Conservation (phyloP, 2,329 filamentous ascomycete genomes). For the Atkinsonella hypoxylon region DNA sequence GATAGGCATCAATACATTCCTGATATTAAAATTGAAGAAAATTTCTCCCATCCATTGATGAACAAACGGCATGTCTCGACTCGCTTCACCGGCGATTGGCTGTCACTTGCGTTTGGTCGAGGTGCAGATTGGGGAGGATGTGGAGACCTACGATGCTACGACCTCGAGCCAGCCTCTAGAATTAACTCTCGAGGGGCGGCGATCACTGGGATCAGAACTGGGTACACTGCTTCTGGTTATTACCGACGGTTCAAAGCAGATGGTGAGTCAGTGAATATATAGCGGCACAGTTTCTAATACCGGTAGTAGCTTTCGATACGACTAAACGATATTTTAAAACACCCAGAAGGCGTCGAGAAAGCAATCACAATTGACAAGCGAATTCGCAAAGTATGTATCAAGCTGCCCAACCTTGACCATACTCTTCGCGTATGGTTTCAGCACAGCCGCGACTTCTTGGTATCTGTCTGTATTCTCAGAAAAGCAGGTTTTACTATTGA, state of each 20-base stretch:
- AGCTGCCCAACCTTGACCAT: slow-evolving; percentile 14
- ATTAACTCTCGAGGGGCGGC: slow-evolving; percentile 5
- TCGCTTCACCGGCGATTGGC: slow-evolving; percentile 6
- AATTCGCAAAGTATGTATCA: slow-evolving; percentile 14
- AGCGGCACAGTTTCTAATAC: slow-evolving; percentile 1
- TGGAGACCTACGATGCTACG: slow-evolving; percentile 3
- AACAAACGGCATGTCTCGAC: slow-evolving; percentile 1
- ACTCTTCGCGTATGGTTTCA: slow-evolving; percentile 17
- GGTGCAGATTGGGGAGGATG: slow-evolving; percentile 2
- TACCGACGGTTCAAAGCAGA: not conserved
- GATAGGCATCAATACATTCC: no score
- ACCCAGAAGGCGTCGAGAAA: not conserved
- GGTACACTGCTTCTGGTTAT: slow-evolving; percentile 4
- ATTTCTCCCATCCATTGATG: not conserved
- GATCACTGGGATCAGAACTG: slow-evolving; percentile 2
- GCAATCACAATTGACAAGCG: slow-evolving; percentile 12
- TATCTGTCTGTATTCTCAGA: slow-evolving; percentile 20
- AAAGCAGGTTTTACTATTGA: slow-evolving; percentile 18
- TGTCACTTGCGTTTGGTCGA: slow-evolving; percentile 5
- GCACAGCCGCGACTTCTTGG: slow-evolving; percentile 20
- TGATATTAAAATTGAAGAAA: no score
- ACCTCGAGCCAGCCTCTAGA: slow-evolving; percentile 3
- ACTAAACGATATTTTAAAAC: slow-evolving; percentile 5
- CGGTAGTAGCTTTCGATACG: slow-evolving; percentile 4
- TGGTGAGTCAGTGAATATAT: slow-evolving; percentile 2